These are phyloP conservation scores for Articulospora tetracladia DNA, from an alignment of 495 filamentous ascomycete genomes.

Conservation along the genomic window DNA sequence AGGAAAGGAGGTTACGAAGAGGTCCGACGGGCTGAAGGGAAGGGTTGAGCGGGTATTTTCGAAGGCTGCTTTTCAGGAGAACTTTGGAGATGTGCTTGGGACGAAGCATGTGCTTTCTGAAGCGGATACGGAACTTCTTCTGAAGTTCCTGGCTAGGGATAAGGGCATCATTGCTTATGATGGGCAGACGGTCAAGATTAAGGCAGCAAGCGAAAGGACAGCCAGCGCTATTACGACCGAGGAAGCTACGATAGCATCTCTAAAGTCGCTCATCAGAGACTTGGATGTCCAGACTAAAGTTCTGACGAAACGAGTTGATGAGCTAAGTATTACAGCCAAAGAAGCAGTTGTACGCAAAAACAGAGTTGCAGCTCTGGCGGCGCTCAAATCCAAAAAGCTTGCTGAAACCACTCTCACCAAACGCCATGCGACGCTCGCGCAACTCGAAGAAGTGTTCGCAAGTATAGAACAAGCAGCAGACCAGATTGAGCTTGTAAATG, in stretches of 20 bases:
- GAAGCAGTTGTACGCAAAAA: constrained; percentile 67
- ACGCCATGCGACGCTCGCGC: constrained; percentile 65
- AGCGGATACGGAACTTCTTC: constrained; percentile 62
- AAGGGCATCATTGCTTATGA: constrained; percentile 60
- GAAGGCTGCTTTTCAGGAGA: constrained; percentile 55
- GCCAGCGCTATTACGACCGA: constrained; percentile 57
- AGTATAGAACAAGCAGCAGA: constrained; percentile 83
- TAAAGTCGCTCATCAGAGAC: constrained; percentile 63
- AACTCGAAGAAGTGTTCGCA: constrained; percentile 75
- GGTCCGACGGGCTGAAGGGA: constrained; percentile 34
- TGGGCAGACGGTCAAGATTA: constrained; percentile 73
- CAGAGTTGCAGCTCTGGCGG: constrained; percentile 64
- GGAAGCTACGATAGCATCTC: constrained; percentile 75
- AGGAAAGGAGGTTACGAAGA: constrained; percentile 43
- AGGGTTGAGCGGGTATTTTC: constrained; percentile 59
- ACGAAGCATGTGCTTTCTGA: constrained; percentile 53
- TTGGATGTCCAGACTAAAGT: constrained; percentile 53
- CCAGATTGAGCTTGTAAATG: constrained; percentile 72
- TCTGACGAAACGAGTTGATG: constrained; percentile 48
- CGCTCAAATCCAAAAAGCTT: constrained; percentile 78
- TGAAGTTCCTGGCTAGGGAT: constrained; percentile 72
- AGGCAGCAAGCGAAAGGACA: constrained; percentile 35
- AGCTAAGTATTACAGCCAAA: constrained; percentile 59
- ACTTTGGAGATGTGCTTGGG: constrained; percentile 51
- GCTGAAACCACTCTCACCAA: constrained; percentile 66